Conservation (phyloP, 208 protist species). For the Leptomonas pyrrhocoris region DNA sequence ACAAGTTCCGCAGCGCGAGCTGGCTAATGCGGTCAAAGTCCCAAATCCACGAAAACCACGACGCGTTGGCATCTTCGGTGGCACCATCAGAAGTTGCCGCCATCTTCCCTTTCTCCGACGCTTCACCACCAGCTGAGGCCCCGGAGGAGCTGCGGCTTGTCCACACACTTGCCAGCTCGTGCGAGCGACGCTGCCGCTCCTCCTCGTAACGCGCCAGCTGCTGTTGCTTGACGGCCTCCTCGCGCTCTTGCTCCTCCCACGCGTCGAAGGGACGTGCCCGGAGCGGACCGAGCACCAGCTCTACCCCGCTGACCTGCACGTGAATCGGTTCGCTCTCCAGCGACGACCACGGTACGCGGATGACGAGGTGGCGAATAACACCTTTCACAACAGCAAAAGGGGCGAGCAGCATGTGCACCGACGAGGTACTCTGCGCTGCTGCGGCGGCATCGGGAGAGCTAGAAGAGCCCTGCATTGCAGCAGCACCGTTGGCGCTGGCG, state of each 20-base stretch:
- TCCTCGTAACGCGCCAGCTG: slow-evolving; percentile 62
- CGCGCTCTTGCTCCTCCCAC: slow-evolving; percentile 58
- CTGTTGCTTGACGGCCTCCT: slow-evolving; percentile 60
- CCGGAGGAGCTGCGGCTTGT: background rate
- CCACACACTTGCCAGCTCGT: background rate
- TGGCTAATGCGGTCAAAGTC: slow-evolving; percentile 58
- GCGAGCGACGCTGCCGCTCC: slow-evolving; percentile 27
- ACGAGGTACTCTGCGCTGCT: slow-evolving; percentile 8
- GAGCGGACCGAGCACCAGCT: slow-evolving; percentile 75
- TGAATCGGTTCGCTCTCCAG: slow-evolving; percentile 65
- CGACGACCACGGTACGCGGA: slow-evolving; percentile 80
- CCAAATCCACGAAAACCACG: slow-evolving; percentile 39
- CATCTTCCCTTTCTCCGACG: background rate
- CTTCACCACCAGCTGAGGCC: background rate
- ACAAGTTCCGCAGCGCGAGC: slow-evolving; percentile 52
- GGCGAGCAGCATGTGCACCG: slow-evolving; percentile 55
- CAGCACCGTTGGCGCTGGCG: background rate
- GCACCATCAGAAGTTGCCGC: background rate
- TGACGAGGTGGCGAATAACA: slow-evolving; percentile 57
- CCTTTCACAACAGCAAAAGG: slow-evolving; percentile 82
- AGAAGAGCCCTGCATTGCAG: background rate
- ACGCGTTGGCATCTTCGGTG: background rate
- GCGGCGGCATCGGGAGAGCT: background rate
- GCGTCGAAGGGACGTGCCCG: slow-evolving; percentile 52
- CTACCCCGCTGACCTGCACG: slow-evolving; percentile 69